These are phyloP conservation scores for Thalassia testudinum DNA, from an alignment of 116 monocot species.

Conservation along the genomic window DNA sequence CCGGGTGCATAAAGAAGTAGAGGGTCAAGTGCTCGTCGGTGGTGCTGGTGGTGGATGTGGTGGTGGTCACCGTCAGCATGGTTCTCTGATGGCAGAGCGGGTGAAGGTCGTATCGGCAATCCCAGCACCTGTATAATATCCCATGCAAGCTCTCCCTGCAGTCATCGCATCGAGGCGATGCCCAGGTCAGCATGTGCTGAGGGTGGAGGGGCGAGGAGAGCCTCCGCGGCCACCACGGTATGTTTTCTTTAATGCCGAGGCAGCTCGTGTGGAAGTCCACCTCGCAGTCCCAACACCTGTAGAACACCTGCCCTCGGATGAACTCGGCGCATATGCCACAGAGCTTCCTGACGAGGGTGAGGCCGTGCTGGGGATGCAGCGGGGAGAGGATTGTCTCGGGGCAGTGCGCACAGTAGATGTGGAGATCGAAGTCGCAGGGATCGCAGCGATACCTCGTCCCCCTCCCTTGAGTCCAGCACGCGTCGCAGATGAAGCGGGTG, in stretches of 20 bases:
- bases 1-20: too few species aligned
- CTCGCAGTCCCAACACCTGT: not conserved
- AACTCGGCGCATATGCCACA: not conserved
- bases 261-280: not conserved
- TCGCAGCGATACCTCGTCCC: not conserved
- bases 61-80: too few species aligned
- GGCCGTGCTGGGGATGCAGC: not conserved
- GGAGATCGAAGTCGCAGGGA: constrained; percentile 1
- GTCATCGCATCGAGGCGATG: not conserved
- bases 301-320: not conserved
- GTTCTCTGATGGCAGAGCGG: not conserved
- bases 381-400: not conserved
- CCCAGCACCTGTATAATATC: not conserved
- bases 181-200: not conserved
- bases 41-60: too few species aligned
- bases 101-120: not conserved
- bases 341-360: not conserved
- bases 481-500: not conserved
- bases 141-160: not conserved
- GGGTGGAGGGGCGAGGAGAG: not conserved
- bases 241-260: not conserved
- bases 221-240: not conserved
- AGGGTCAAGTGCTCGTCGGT: too few species aligned
- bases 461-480: not conserved
- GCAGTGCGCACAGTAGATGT: not conserved